A percentile compares a stretch with the other conserved stretches of the same genome.
phyloP scores from a whole-genome alignment of 257 asterid species.

The Solanum habrochaites region DNA sequence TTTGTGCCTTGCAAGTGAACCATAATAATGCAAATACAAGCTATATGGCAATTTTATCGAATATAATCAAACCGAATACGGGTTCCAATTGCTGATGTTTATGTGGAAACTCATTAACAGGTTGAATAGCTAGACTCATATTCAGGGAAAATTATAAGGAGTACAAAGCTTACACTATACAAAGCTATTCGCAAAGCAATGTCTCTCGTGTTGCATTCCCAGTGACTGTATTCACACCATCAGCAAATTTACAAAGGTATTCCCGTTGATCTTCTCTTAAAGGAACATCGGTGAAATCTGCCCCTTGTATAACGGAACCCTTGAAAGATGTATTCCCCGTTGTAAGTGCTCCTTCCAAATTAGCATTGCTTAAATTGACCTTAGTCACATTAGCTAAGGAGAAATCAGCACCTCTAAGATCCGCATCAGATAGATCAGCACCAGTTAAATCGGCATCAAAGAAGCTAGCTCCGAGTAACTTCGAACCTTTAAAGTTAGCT shows the following conservation, averaged over 20 bases:
- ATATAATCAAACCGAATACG: not conserved
- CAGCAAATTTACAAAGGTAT: slow-evolving; percentile 81
- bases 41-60: not conserved
- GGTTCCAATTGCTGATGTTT: not conserved
- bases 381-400: slow-evolving; percentile 85
- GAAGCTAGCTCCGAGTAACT: slow-evolving; percentile 88
- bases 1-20: not conserved
- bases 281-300: slow-evolving; percentile 98
- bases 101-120: not conserved
- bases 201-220: slow-evolving; percentile 93
- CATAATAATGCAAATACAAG: not conserved
- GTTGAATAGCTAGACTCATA: not conserved
- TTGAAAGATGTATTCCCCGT: slow-evolving; percentile 91
- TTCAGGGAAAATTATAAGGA: not conserved
- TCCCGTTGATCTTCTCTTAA: slow-evolving; percentile 83
- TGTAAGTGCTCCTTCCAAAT: slow-evolving; percentile 88
- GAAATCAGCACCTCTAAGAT: slow-evolving; percentile 95
- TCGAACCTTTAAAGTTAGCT: slow-evolving; percentile 91
- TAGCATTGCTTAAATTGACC: slow-evolving; percentile 87
- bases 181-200: slow-evolving; percentile 49
- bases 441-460: slow-evolving; percentile 99
- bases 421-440: slow-evolving; percentile 93
- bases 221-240: slow-evolving; percentile 70
- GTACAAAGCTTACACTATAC: not conserved
- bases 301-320: slow-evolving; percentile 75